Percentiles rank a stretch among this genome's conserved stretches.
These are phyloP conservation scores for Pseudonitzschia delicatissima DNA, from an alignment of 108 stramenopile species.

Conservation along the genomic window DNA sequence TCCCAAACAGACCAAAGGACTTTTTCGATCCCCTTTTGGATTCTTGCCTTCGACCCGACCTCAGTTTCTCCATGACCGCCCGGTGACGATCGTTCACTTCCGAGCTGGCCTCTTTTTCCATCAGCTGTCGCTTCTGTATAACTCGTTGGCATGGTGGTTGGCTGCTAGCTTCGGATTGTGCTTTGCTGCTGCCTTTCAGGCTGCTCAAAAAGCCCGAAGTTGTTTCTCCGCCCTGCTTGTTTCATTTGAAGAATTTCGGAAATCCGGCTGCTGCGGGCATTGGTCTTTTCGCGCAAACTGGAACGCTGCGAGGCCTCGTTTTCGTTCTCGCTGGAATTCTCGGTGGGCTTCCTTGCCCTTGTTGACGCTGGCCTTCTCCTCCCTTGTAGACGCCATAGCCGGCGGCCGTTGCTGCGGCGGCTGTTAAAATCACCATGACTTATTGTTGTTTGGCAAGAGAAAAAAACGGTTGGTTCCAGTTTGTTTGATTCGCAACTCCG, in stretches of 20 bases:
- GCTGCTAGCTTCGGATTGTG: background rate
- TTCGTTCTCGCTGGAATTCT: slow-evolving; percentile 19
- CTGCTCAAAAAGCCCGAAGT: background rate
- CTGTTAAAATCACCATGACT: slow-evolving; percentile 28
- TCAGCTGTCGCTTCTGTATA: background rate
- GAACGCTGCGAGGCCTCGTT: slow-evolving; percentile 13
- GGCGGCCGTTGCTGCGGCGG: slow-evolving; percentile 37
- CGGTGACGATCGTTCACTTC: slow-evolving; percentile 26
- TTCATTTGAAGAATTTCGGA: slow-evolving; percentile 4
- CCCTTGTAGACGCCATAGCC: slow-evolving; percentile 38
- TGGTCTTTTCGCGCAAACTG: slow-evolving; percentile 13
- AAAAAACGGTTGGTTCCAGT: background rate
- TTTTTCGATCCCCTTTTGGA: background rate
- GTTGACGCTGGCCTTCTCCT: slow-evolving; percentile 24
- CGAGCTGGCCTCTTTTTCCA: background rate
- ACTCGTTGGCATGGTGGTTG: background rate
- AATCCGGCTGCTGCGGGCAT: slow-evolving; percentile 19
- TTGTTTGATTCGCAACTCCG: background rate
- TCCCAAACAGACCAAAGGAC: background rate
- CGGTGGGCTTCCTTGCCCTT: slow-evolving; percentile 36
- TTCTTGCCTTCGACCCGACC: background rate
- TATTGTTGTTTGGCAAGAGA: background rate
- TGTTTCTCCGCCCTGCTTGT: background rate
- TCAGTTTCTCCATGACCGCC: slow-evolving; percentile 23
- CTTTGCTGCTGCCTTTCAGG: background rate